Evolutionary conservation across 148 eudicot genomes (phyloP).

Genomic region (Hydrangea macrophylla): DNA sequence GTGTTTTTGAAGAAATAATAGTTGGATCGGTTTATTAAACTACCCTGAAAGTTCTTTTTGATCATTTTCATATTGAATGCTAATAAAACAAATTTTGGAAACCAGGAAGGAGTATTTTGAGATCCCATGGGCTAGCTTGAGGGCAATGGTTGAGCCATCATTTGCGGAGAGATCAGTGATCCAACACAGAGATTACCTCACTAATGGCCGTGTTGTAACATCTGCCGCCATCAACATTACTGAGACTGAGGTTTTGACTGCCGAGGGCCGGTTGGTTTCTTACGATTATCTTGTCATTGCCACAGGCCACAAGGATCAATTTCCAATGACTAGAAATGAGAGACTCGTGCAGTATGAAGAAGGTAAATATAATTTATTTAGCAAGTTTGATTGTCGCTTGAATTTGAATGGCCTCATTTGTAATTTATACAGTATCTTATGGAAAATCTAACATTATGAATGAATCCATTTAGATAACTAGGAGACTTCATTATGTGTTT

Average conservation of each 20-base stretch:
- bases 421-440: no score
- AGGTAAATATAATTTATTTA: no score
- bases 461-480: no score
- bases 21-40: not conserved
- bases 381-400: no score
- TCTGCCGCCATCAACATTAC: conserved; percentile 38
- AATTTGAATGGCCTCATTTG: no score
- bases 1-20: not conserved
- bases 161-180: conserved; percentile 55
- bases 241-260: conserved; percentile 38
- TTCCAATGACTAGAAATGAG: conserved; percentile 33
- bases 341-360: conserved; percentile 41
- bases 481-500: no score
- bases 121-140: conserved; percentile 58
- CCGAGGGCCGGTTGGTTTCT: conserved; percentile 36
- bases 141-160: conserved; percentile 59
- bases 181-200: conserved; percentile 49
- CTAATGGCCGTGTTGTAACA: conserved; percentile 32
- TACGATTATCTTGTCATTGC: conserved; percentile 67
- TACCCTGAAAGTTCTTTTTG: not conserved
- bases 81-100: not conserved
- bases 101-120: conserved; percentile 62
- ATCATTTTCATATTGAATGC: not conserved
- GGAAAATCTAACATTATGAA: no score
- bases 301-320: conserved; percentile 45